phyloP scores from a whole-genome alignment of 257 asterid species.

The Solanum paucissectum region DNA sequence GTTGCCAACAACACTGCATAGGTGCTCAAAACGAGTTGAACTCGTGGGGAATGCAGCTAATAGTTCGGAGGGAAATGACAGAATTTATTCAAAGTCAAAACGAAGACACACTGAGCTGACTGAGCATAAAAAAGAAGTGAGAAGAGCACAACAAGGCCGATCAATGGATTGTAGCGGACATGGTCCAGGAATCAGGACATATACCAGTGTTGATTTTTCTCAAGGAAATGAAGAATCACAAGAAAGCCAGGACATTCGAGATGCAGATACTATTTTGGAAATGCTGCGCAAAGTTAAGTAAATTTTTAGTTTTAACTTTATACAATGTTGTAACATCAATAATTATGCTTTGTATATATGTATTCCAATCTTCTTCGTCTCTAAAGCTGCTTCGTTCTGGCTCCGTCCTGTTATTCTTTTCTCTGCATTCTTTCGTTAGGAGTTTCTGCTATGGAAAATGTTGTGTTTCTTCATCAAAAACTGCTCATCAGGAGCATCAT shows the following conservation, averaged over 20 bases:
- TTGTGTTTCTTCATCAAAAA: neutral
- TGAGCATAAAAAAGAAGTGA: slow-evolving; percentile 74
- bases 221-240: slow-evolving; percentile 74
- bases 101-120: slow-evolving; percentile 48
- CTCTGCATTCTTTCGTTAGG: neutral
- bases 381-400: neutral
- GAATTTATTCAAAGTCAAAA: slow-evolving; percentile 19
- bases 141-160: slow-evolving; percentile 75
- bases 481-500: neutral
- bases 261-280: slow-evolving; percentile 29
- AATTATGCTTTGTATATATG: neutral
- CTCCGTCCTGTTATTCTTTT: neutral
- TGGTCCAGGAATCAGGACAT: slow-evolving; percentile 69
- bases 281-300: slow-evolving; percentile 18
- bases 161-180: slow-evolving; percentile 49
- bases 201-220: slow-evolving; percentile 63
- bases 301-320: neutral
- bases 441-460: neutral
- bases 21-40: slow-evolving; percentile 68
- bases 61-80: slow-evolving; percentile 3
- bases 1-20: slow-evolving; percentile 25
- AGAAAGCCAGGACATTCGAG: slow-evolving; percentile 44
- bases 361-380: neutral
- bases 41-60: slow-evolving; percentile 14
- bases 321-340: neutral